phyloP scores from a whole-genome alignment of 768 basidiomycete genomes.

The Leccinum variicolor region DNA sequence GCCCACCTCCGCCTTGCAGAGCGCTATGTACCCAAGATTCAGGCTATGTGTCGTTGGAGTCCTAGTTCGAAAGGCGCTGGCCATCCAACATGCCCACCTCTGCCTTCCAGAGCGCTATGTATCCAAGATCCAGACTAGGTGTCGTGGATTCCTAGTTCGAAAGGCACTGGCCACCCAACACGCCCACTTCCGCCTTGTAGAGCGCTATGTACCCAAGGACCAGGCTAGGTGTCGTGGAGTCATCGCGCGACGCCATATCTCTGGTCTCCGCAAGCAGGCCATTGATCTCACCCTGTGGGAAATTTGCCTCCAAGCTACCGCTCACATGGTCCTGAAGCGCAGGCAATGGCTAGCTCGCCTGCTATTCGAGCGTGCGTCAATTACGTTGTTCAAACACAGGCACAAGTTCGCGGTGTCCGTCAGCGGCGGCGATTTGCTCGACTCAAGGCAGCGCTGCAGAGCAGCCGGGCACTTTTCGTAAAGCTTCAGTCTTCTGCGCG shows the following conservation, averaged over 20 bases:
- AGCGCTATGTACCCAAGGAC: slow-evolving; percentile 60
- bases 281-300: slow-evolving; percentile 53
- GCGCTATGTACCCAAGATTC: slow-evolving; percentile 61
- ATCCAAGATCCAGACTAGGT: slow-evolving; percentile 57
- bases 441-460: slow-evolving; percentile 60
- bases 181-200: slow-evolving; percentile 58
- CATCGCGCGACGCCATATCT: slow-evolving; percentile 49
- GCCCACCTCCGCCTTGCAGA: slow-evolving; percentile 62
- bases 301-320: slow-evolving; percentile 63
- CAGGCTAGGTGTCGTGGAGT: slow-evolving; percentile 67
- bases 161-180: slow-evolving; percentile 52
- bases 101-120: slow-evolving; percentile 65
- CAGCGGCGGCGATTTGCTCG: slow-evolving; percentile 64
- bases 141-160: slow-evolving; percentile 59
- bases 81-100: slow-evolving; percentile 53
- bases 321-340: slow-evolving; percentile 58
- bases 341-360: slow-evolving; percentile 49
- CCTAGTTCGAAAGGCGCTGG: slow-evolving; percentile 58
- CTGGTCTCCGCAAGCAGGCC: slow-evolving; percentile 40
- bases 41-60: slow-evolving; percentile 48
- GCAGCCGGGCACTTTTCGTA: slow-evolving; percentile 55
- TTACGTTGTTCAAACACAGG: slow-evolving; percentile 64
- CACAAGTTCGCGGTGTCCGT: slow-evolving; percentile 79
- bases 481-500: slow-evolving; percentile 78
- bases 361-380: slow-evolving; percentile 46